Conservation (phyloP, 2,329 filamentous ascomycete genomes). For the Talaromyces piceae region DNA sequence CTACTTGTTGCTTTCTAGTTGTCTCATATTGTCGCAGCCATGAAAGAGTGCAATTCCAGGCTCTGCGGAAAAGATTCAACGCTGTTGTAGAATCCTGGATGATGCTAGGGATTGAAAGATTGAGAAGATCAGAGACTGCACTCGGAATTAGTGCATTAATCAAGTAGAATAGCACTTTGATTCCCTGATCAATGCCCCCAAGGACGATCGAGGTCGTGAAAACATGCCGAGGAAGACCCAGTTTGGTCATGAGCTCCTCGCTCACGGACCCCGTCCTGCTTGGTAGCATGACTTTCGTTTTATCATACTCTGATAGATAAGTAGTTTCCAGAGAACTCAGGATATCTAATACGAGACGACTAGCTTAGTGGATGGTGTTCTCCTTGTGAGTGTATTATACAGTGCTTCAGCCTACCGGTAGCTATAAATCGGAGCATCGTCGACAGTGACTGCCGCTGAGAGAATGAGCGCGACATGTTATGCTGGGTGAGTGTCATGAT, state of each 20-base stretch:
- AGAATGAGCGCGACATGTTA: slow-evolving; percentile 24
- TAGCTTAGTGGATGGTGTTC: slow-evolving; percentile 15
- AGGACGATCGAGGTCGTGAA: slow-evolving; percentile 20
- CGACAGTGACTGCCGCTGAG: slow-evolving; percentile 23
- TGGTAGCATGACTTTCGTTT: slow-evolving; percentile 20
- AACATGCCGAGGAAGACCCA: slow-evolving; percentile 24
- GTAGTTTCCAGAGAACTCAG: slow-evolving; percentile 34
- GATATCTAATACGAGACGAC: slow-evolving; percentile 32
- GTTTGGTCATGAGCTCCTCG: slow-evolving; percentile 21
- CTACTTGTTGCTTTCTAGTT: slow-evolving; percentile 11
- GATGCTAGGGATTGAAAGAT: slow-evolving; percentile 17
- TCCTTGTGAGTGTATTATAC: neutral
- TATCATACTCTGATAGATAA: slow-evolving; percentile 12
- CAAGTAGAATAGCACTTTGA: slow-evolving; percentile 20
- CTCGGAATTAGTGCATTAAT: slow-evolving; percentile 24
- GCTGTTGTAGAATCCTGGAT: slow-evolving; percentile 28
- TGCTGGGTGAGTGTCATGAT: slow-evolving; percentile 26
- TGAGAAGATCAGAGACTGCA: slow-evolving; percentile 10
- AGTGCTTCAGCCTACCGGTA: slow-evolving; percentile 27
- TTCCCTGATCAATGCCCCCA: slow-evolving; percentile 21
- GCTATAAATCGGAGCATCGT: slow-evolving; percentile 28
- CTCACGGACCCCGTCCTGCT: slow-evolving; percentile 19
- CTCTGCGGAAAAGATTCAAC: slow-evolving; percentile 25
- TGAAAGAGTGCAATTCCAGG: slow-evolving; percentile 23
- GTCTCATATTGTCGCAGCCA: slow-evolving; percentile 18